These are phyloP conservation scores for Tulasnella sp. DNA, from an alignment of 768 basidiomycete genomes.

Conservation along the genomic window DNA sequence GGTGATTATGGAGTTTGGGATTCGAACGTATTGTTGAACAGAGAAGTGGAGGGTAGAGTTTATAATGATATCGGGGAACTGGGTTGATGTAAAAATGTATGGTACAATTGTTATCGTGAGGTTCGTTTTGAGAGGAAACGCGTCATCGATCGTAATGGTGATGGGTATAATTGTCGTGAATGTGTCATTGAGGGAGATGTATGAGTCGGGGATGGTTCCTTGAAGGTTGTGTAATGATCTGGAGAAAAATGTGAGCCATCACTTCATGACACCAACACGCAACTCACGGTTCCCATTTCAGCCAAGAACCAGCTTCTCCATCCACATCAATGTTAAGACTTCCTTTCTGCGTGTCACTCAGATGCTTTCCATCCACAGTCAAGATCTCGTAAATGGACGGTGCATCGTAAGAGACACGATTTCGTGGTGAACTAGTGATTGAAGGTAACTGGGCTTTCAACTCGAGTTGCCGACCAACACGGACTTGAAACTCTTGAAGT, in stretches of 20 bases:
- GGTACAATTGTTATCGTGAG: neutral
- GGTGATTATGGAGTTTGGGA: neutral
- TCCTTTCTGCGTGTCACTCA: neutral
- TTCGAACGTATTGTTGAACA: neutral
- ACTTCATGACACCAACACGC: neutral
- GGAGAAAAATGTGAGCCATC: neutral
- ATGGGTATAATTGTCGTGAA: neutral
- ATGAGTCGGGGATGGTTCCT: constrained; percentile 3
- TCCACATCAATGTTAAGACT: neutral
- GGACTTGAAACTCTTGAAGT: neutral
- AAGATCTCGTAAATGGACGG: neutral
- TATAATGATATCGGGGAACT: neutral
- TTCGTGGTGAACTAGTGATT: neutral
- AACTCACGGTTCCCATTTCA: constrained; percentile 8
- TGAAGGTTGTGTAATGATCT: neutral
- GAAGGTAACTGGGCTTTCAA: neutral
- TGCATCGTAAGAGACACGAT: constrained; percentile 1
- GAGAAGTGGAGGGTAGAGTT: constrained; percentile 1
- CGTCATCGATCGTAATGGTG: constrained; percentile 1
- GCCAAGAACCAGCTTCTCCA: neutral
- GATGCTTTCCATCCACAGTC: neutral
- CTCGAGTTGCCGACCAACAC: neutral
- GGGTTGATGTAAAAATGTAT: constrained; percentile 4
- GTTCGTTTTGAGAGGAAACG: neutral
- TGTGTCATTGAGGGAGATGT: neutral